phyloP scores from a whole-genome alignment of 73 alveolate species.

The Symbiodinium pilosum region DNA sequence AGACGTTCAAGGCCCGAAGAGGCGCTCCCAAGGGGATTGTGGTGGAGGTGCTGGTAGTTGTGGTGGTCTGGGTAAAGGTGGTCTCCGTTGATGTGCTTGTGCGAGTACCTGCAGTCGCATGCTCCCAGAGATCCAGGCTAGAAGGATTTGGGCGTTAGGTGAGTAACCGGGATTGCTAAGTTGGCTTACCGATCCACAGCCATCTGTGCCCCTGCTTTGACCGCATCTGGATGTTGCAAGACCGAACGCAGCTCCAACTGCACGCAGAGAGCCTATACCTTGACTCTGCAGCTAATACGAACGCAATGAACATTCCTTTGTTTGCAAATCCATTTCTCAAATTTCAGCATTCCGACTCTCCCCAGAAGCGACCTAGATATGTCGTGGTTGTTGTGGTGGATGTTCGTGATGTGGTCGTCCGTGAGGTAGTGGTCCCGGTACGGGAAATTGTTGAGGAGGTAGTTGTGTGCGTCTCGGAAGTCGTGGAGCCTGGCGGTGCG shows the following conservation, averaged over 20 bases:
- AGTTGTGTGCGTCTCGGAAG: background rate
- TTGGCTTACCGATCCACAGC: too few relatives aligned
- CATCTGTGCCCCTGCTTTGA: too few relatives aligned
- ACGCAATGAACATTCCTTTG: background rate
- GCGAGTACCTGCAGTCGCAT: constrained; percentile 37
- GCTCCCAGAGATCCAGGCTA: too few relatives aligned
- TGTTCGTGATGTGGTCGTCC: constrained; percentile 64
- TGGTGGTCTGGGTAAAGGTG: constrained; percentile 78
- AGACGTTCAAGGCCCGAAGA: constrained; percentile 45
- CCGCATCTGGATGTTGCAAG: too few relatives aligned
- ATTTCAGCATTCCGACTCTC: background rate
- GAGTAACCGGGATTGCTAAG: too few relatives aligned
- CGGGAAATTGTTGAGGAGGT: background rate
- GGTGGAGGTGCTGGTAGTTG: constrained; percentile 59
- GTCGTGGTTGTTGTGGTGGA: constrained; percentile 48
- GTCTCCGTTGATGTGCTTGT: constrained; percentile 81
- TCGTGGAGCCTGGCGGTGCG: constrained; percentile 48
- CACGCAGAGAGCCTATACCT: too few relatives aligned
- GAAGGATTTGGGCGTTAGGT: too few relatives aligned
- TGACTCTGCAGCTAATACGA: too few relatives aligned
- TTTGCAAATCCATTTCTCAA: background rate
- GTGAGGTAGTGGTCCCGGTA: constrained; percentile 30
- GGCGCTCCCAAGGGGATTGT: constrained; percentile 82
- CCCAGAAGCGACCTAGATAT: constrained; percentile 44
- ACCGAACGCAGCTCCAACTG: too few relatives aligned